Percentiles rank a stretch among this genome's conserved stretches.
Conservation (phyloP, 2,329 filamentous ascomycete species). For the Aaosphaeria arxii region DNA sequence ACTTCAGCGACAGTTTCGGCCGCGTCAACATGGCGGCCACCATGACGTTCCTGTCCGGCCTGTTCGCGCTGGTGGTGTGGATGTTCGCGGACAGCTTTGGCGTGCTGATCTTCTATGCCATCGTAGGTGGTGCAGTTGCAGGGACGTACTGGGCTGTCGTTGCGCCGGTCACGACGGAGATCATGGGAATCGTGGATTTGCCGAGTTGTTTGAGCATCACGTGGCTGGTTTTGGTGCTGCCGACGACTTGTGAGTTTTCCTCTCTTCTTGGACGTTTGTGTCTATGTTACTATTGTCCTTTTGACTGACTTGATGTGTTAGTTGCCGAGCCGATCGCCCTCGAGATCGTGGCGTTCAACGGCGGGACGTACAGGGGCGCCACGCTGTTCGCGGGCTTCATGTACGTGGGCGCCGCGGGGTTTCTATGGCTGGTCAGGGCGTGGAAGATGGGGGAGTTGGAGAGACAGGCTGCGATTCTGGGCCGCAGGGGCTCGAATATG, state of each 20-base stretch:
- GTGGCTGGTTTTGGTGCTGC: conserved; percentile 70
- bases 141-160: conserved; percentile 67
- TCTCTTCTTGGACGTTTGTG: neutral
- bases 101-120: conserved; percentile 67
- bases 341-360: conserved; percentile 49
- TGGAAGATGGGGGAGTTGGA: conserved; percentile 61
- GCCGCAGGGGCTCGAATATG: conserved; percentile 16
- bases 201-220: conserved; percentile 68
- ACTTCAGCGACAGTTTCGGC: conserved; percentile 67
- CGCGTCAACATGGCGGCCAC: conserved; percentile 69
- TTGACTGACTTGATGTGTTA: conserved; percentile 9
- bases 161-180: conserved; percentile 68
- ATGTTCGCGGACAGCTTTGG: conserved; percentile 65
- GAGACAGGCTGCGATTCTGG: conserved; percentile 32
- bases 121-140: conserved; percentile 64
- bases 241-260: conserved; percentile 58
- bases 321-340: conserved; percentile 56
- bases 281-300: neutral
- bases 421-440: conserved; percentile 53
- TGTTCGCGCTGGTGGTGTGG: conserved; percentile 71
- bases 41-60: conserved; percentile 61
- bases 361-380: conserved; percentile 53
- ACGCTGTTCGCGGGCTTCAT: conserved; percentile 62
- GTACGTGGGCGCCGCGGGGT: conserved; percentile 57
- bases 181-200: conserved; percentile 67